Evolutionary conservation across 2,329 filamentous ascomycete genomes (phyloP).

Genomic region (Xylariales sp.): DNA sequence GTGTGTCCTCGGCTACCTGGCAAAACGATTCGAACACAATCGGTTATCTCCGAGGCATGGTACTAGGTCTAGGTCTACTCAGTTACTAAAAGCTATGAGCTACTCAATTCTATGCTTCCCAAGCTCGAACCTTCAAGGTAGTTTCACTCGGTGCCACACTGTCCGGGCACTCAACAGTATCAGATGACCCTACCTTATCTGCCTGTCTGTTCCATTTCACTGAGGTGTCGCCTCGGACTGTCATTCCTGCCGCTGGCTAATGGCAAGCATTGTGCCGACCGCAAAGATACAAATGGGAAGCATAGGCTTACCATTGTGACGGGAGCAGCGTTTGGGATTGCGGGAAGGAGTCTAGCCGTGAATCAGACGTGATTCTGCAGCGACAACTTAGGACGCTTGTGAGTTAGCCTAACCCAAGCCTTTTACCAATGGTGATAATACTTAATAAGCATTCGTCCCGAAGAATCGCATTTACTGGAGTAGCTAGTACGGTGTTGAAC

Average conservation of each 20-base stretch:
- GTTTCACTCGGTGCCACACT: slow-evolving; percentile 37
- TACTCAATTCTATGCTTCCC: no score
- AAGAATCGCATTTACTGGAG: slow-evolving; percentile 44
- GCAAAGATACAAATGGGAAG: slow-evolving; percentile 42
- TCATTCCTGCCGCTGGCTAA: no score
- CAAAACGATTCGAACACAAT: no score
- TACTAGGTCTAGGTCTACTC: no score
- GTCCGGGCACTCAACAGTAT: neutral
- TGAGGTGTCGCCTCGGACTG: neutral
- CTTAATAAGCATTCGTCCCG: neutral
- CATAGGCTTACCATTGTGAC: slow-evolving; percentile 44
- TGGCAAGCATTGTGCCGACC: slow-evolving; percentile 45
- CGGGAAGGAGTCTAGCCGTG: slow-evolving; percentile 26
- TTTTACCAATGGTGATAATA: neutral
- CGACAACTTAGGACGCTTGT: slow-evolving; percentile 42
- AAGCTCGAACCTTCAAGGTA: no score
- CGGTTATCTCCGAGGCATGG: no score
- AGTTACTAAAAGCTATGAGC: no score
- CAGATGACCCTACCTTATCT: neutral
- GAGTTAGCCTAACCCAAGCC: slow-evolving; percentile 19
- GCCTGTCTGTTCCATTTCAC: neutral
- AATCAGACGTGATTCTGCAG: slow-evolving; percentile 47
- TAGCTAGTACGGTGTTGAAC: slow-evolving; percentile 37
- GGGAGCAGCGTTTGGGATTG: slow-evolving; percentile 37
- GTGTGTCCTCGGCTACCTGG: no score